Percentiles rank a stretch among this genome's conserved stretches.
Conservation (phyloP, 352 stramenopile genomes). For the Globisporangium uncinulatum region DNA sequence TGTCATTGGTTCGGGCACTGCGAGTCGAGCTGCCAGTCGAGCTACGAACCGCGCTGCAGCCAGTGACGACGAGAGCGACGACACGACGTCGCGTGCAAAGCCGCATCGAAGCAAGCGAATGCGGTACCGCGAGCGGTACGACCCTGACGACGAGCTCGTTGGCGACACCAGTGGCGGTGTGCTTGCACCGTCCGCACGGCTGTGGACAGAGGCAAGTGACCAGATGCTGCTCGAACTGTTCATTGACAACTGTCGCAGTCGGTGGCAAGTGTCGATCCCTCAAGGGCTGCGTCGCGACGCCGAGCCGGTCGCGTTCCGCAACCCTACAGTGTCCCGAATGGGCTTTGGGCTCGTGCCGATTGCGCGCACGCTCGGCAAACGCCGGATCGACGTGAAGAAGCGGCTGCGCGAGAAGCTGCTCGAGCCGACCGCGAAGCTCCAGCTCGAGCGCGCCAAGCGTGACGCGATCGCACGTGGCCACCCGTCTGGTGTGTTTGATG, state of each 20-base stretch:
- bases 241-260: conserved; percentile 57
- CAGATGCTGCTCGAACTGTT: conserved; percentile 57
- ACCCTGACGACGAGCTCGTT: neutral
- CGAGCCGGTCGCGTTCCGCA: conserved; percentile 58
- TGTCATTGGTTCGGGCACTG: too few relatives aligned
- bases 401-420: conserved; percentile 61
- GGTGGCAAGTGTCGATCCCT: conserved; percentile 57
- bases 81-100: conserved; percentile 3
- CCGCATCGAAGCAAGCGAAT: conserved; percentile 4
- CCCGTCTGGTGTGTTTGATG: conserved; percentile 47
- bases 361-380: conserved; percentile 52
- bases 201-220: conserved; percentile 55
- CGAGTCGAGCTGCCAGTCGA: conserved; percentile 12
- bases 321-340: conserved; percentile 46
- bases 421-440: conserved; percentile 48
- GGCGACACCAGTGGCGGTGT: neutral
- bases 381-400: conserved; percentile 78
- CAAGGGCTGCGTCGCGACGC: conserved; percentile 49
- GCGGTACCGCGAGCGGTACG: neutral
- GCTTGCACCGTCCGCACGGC: neutral
- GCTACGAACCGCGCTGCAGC: conserved; percentile 6
- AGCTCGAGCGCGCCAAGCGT: conserved; percentile 54
- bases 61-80: conserved; percentile 11
- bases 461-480: conserved; percentile 38
- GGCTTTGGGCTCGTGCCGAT: conserved; percentile 64